Evolutionary conservation across 306 rosid genomes (phyloP), one percentile per base, ranked within the genome.

Genomic region (Luffa acutangula): DNA sequence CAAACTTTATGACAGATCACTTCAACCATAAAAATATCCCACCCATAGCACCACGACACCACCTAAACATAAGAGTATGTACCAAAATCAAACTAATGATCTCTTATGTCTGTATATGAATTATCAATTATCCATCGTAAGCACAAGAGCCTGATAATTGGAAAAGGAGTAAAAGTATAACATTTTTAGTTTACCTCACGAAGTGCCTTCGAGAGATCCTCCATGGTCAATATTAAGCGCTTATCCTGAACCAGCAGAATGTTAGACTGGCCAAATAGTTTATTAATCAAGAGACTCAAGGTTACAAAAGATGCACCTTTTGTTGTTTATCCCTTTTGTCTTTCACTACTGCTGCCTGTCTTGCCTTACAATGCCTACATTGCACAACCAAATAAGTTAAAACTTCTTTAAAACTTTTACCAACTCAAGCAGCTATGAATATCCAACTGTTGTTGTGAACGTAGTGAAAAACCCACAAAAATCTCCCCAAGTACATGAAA

Each of bases 301-400:
- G 39, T 77, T 49, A 64, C 33, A n/a, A n/a, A 18, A 48, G 58
- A 10, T 78, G 65, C 83, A 95, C 99, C 97, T 95, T 93, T 84
- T 88, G 97, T 86, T 92, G 97, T 84, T 88, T 95, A 83, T 95
- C 97, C 83, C 96, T 88, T 89, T 95, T 92, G 86, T 95, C 98
- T 84, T 91, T 92, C 56, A 93, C 91, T 62, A 95, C 86, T 62
- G 97, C 60, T 15, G 97, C 89, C 78, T 90, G 97, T 58, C 97
- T 91, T 78, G 97, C 93, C 82, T 92, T 91, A 89, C 93, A 95
- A 76, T 92, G 99, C 97, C 99, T 95, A 60, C 80, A 77, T 51
- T 58, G 71, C 57, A 52, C 69, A 18, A 45, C 21, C 78, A 39
- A 65, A 46, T 10, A 76, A 62, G 64, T 82, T 69, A 83, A 87